Conservation (phyloP, 2,329 filamentous ascomycete species). For the Biscogniauxia mediterranea region DNA sequence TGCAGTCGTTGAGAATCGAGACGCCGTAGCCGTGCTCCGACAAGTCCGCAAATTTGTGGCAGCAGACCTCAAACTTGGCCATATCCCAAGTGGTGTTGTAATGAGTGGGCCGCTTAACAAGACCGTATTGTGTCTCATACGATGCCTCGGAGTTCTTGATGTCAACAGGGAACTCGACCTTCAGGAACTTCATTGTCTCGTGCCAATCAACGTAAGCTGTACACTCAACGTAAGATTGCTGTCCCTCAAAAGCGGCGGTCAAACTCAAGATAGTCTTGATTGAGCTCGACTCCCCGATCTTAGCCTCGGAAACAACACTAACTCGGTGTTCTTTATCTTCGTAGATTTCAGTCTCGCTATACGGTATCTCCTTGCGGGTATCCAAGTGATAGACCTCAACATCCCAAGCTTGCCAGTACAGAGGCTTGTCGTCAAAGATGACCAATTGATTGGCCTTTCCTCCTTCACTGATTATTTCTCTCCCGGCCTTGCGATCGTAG, state of each 20-base stretch:
- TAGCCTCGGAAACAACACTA: slow-evolving; percentile 78
- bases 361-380: slow-evolving; percentile 73
- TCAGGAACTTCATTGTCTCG: slow-evolving; percentile 96
- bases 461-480: slow-evolving; percentile 73
- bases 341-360: slow-evolving; percentile 66
- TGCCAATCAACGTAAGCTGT: slow-evolving; percentile 92
- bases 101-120: slow-evolving; percentile 86
- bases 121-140: slow-evolving; percentile 93
- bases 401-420: slow-evolving; percentile 98
- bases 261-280: slow-evolving; percentile 84
- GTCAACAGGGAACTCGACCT: slow-evolving; percentile 96
- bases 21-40: slow-evolving; percentile 88
- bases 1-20: slow-evolving; percentile 90
- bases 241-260: slow-evolving; percentile 62
- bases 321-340: slow-evolving; percentile 74
- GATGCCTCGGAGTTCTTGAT: slow-evolving; percentile 87
- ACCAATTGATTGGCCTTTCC: slow-evolving; percentile 87
- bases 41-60: slow-evolving; percentile 89
- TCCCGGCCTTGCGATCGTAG: slow-evolving; percentile 68
- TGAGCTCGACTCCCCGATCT: slow-evolving; percentile 83
- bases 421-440: slow-evolving; percentile 93
- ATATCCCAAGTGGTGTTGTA: slow-evolving; percentile 98
- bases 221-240: slow-evolving; percentile 72
- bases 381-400: slow-evolving; percentile 95
- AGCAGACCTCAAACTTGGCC: slow-evolving; percentile 97